Conservation (phyloP, 495 filamentous ascomycete species). For the Xylaria flabelliformis region DNA sequence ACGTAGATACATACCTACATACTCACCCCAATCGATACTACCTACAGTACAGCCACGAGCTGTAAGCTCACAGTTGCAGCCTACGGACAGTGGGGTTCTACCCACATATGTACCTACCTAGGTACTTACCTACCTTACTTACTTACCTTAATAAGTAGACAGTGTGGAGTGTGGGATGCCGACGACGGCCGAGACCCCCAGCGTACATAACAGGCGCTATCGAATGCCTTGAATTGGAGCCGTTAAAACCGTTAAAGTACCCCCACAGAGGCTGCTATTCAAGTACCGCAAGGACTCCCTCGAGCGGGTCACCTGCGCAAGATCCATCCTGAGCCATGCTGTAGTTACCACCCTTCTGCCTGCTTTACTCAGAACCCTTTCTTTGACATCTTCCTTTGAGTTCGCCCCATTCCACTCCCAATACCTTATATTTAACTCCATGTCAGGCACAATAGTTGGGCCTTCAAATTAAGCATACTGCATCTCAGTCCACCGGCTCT, state of each 20-base stretch:
- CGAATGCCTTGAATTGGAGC: not conserved
- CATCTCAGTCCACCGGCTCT: not conserved
- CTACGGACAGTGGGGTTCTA: not conserved
- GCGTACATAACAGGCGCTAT: not conserved
- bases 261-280: not conserved
- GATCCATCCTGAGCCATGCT: not conserved
- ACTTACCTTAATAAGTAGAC: too few species aligned
- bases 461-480: not conserved
- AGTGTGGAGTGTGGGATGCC: constrained; percentile 17
- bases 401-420: not conserved
- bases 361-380: not conserved
- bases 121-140: too few species aligned
- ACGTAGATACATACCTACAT: too few species aligned
- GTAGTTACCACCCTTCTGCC: not conserved
- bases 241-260: not conserved
- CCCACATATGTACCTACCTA: not conserved
- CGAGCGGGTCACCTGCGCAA: not conserved
- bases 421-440: not conserved
- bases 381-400: constrained; percentile 1
- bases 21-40: too few species aligned
- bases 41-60: too few species aligned
- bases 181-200: constrained; percentile 17
- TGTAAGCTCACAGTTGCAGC: too few species aligned
- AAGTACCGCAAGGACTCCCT: constrained; percentile 1
- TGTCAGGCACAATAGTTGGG: not conserved